These are phyloP conservation scores for Leccinum ponderosum DNA, from an alignment of 1,284 basidiomycete genomes.

Conservation along the genomic window DNA sequence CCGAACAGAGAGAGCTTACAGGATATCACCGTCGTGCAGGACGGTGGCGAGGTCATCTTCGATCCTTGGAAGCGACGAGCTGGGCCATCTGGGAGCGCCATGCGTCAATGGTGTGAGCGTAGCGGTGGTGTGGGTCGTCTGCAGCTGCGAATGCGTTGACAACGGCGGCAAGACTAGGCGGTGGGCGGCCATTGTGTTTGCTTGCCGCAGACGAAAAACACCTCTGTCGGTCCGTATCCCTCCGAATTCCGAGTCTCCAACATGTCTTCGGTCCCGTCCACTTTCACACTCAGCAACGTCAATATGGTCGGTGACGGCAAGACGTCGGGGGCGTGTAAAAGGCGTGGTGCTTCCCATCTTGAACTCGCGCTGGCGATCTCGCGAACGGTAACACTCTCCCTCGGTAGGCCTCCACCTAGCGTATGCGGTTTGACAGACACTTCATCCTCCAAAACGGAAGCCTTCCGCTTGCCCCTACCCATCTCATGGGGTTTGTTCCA, in stretches of 20 bases:
- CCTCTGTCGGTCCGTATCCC: slow-evolving; percentile 62
- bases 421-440: slow-evolving; percentile 53
- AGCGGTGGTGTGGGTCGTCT: too few species aligned
- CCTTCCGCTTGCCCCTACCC: slow-evolving; percentile 51
- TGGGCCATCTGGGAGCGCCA: too few species aligned
- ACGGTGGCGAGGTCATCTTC: too few species aligned
- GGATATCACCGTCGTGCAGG: too few species aligned
- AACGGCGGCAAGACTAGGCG: too few species aligned
- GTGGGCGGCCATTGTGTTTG: slow-evolving; percentile 68
- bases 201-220: slow-evolving; percentile 63
- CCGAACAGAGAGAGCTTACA: too few species aligned
- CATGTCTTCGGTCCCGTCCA: slow-evolving; percentile 67
- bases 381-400: slow-evolving; percentile 49
- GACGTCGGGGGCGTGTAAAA: slow-evolving; percentile 26
- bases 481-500: slow-evolving; percentile 27
- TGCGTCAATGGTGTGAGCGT: too few species aligned
- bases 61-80: too few species aligned
- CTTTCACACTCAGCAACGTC: slow-evolving; percentile 54
- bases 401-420: slow-evolving; percentile 67
- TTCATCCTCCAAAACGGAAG: slow-evolving; percentile 48
- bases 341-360: slow-evolving; percentile 22
- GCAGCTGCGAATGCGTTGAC: too few species aligned
- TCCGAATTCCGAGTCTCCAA: slow-evolving; percentile 84
- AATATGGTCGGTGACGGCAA: slow-evolving; percentile 55
- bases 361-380: slow-evolving; percentile 44